Evolutionary conservation across 352 stramenopile genomes (phyloP).

Genomic region (Pythium insidiosum): DNA sequence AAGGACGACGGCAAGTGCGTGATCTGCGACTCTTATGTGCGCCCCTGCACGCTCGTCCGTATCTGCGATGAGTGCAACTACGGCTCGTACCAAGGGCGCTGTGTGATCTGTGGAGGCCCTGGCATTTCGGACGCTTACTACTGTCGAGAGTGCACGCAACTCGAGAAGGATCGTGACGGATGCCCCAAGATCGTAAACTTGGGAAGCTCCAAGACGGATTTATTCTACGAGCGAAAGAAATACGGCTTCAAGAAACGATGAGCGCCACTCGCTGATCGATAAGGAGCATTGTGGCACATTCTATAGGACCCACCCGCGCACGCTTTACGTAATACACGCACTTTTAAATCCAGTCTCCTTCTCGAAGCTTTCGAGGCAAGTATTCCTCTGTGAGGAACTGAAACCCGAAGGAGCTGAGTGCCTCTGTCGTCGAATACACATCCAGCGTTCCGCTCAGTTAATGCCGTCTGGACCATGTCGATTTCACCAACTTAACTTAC

Average conservation of each 20-base stretch:
- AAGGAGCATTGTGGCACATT: no score
- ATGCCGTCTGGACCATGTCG: no score
- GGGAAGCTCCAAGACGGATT: constrained; percentile 91
- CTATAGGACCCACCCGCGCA: no score
- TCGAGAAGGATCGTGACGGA: constrained; percentile 95
- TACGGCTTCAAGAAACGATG: constrained; percentile 91
- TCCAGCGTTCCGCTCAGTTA: no score
- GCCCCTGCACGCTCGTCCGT: constrained; percentile 94
- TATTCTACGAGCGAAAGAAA: constrained; percentile 99
- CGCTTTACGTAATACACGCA: no score
- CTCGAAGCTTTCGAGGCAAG: no score
- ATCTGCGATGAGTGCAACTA: constrained; percentile 99
- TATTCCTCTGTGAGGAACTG: no score
- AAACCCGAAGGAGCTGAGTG: no score
- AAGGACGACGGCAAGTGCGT: constrained; percentile 99
- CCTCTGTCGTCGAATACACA: no score
- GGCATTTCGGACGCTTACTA: constrained; percentile 99
- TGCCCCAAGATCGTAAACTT: constrained; percentile 99
- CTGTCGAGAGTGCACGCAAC: constrained; percentile 97
- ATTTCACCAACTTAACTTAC: no score
- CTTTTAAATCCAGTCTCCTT: no score
- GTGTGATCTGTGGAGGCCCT: constrained; percentile 96
- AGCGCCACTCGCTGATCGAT: constrained; percentile 3
- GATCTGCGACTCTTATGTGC: constrained; percentile 99
- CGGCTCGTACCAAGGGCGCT: constrained; percentile 93